A percentile compares a stretch with the other conserved stretches of the same genome.
These are phyloP conservation scores for Tricholoma bakamatsutake DNA, from an alignment of 768 basidiomycete genomes.

Conservation along the genomic window DNA sequence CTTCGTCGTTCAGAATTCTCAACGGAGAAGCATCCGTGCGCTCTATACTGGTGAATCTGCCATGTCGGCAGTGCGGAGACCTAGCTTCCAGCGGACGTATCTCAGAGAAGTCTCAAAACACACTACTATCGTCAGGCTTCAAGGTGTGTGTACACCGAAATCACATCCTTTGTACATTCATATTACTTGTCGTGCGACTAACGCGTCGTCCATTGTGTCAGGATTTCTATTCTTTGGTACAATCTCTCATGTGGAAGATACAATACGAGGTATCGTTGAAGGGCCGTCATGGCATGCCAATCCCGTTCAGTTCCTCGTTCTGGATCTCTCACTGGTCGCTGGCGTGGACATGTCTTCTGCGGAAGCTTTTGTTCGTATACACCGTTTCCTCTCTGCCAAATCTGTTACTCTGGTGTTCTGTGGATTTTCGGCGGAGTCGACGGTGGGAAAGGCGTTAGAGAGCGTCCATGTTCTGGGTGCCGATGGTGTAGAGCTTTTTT, in stretches of 20 bases:
- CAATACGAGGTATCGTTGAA: slow-evolving; percentile 71
- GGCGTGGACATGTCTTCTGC: slow-evolving; percentile 95
- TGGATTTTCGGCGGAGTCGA: slow-evolving; percentile 59
- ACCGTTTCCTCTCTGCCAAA: slow-evolving; percentile 70
- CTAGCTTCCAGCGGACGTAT: slow-evolving; percentile 81
- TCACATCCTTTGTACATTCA: not conserved
- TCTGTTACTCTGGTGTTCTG: slow-evolving; percentile 87
- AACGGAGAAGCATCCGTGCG: slow-evolving; percentile 75
- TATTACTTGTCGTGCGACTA: too few relatives aligned
- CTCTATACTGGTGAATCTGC: slow-evolving; percentile 79
- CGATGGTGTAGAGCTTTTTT: slow-evolving; percentile 75
- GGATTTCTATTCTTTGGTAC: slow-evolving; percentile 93
- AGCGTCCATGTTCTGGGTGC: slow-evolving; percentile 79
- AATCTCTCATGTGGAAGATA: slow-evolving; percentile 83
- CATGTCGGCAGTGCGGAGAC: slow-evolving; percentile 88
- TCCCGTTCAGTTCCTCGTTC: slow-evolving; percentile 84
- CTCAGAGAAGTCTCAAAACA: slow-evolving; percentile 91
- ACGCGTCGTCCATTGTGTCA: slow-evolving; percentile 14
- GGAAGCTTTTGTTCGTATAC: slow-evolving; percentile 90
- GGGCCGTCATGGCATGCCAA: slow-evolving; percentile 62
- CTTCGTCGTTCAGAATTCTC: slow-evolving; percentile 96
- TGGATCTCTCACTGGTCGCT: slow-evolving; percentile 80
- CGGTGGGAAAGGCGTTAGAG: slow-evolving; percentile 65
- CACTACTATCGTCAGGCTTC: slow-evolving; percentile 81
- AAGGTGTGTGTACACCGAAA: slow-evolving; percentile 41